Base-by-base conservation (phyloP, 306 rosid species). In the Lithocarpus polystachyus region DNA sequence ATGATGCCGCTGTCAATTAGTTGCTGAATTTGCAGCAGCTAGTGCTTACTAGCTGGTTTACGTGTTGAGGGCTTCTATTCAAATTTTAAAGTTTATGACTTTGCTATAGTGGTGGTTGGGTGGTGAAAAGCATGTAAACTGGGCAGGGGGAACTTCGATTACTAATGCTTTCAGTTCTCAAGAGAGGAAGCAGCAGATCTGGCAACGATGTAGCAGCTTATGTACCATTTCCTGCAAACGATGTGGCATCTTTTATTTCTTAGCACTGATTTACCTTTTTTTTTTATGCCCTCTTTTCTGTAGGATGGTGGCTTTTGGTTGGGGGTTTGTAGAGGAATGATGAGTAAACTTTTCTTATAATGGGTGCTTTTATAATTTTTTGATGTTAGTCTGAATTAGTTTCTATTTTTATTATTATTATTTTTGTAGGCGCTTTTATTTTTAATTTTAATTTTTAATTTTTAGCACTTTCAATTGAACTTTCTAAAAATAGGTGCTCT, bases 251-350 rank as follows among this genome's bases (percentile, higher is more conserved):
- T 74, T 83, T 84, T 83, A 59, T 73, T 81, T 77, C 71, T 77
- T 82, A 65, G 71, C 75, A 71, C 61, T 83, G 61, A 71, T 77
- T 81, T 86, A 74, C 78, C 69, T 31, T 76, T 76, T 75, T 79
- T 45, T 77, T 76, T 80, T 48, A n/a, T 68, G 29, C 17, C 74
- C 56, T n/a, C 68, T 77, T 78, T 80, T 65, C 84, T 73, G 79
- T 87, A 83, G 86, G 79, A 83, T 88, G 79, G 56, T 77, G 52
- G 51, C 53, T 84, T 81, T 80, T 77, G 73, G 75, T 71, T 75
- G 86, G 77, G 82, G 84, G 56, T 88, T 53, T 88, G 92, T 87
- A 90, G 91, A 88, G 83, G 88, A 82, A 86, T 62, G 78, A 83
- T 76, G 78, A 77, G 81, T 77, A 60, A 73, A 53, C 83, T 79